Evolutionary conservation across 2,329 filamentous ascomycete genomes (phyloP).

Genomic region (Tricladium varicosporioides): DNA sequence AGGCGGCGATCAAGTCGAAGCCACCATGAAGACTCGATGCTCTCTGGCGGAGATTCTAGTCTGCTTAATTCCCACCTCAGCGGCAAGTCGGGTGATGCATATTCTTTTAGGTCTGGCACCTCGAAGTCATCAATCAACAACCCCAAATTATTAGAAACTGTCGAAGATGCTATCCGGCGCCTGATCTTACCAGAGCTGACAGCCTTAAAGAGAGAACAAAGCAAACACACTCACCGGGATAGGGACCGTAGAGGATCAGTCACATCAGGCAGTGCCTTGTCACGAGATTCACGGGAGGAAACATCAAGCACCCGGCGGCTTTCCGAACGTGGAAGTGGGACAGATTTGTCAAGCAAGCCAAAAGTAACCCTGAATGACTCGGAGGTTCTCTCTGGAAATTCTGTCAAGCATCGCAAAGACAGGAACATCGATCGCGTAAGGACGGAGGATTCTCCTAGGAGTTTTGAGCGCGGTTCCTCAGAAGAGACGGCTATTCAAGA

Average conservation of each 20-base stretch:
- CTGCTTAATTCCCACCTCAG: constrained; percentile 55
- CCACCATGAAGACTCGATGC: constrained; percentile 46
- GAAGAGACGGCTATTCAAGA: constrained; percentile 49
- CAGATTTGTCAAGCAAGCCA: constrained; percentile 45
- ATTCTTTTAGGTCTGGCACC: constrained; percentile 57
- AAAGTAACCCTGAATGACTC: constrained; percentile 59
- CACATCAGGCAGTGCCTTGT: constrained; percentile 52
- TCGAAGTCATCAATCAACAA: constrained; percentile 67
- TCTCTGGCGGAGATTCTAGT: constrained; percentile 55
- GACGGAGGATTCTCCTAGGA: constrained; percentile 26
- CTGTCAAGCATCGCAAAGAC: constrained; percentile 48
- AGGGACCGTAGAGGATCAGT: constrained; percentile 60
- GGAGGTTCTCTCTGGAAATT: constrained; percentile 54
- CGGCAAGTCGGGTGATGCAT: constrained; percentile 52
- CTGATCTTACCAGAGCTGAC: constrained; percentile 84
- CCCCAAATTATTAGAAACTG: constrained; percentile 67
- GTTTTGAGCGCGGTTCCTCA: constrained; percentile 41
- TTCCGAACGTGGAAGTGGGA: constrained; percentile 41
- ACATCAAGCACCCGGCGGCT: constrained; percentile 32
- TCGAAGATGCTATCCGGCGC: constrained; percentile 72
- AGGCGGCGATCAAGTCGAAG: constrained; percentile 48
- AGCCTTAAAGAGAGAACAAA: constrained; percentile 86
- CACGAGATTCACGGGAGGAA: constrained; percentile 48
- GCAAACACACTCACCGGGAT: constrained; percentile 67
- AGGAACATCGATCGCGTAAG: constrained; percentile 44